Evolutionary conservation across 306 rosid species (phyloP).

Genomic region (Vigna angularis): DNA sequence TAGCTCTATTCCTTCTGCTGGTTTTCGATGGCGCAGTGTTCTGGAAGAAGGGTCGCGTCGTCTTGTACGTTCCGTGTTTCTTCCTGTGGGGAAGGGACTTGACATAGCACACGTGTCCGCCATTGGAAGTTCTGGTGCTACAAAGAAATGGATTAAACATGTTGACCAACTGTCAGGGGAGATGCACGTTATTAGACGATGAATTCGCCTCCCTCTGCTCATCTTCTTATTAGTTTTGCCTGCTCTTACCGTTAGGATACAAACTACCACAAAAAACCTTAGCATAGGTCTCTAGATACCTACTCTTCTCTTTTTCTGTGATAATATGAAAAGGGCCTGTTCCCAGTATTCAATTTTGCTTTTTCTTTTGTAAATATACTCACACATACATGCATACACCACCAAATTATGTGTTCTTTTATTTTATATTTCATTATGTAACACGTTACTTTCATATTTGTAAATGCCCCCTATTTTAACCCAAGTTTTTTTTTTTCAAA

Average conservation of each 20-base stretch:
- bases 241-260: not conserved
- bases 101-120: constrained; percentile 84
- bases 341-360: not conserved
- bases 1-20: not conserved
- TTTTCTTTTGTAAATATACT: constrained; percentile 3
- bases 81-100: constrained; percentile 88
- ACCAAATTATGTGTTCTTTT: not conserved
- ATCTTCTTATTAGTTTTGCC: not conserved
- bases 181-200: constrained; percentile 70
- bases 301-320: not conserved
- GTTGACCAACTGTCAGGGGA: constrained; percentile 88
- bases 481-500: too few species aligned
- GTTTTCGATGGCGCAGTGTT: constrained; percentile 71
- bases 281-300: not conserved
- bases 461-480: too few species aligned
- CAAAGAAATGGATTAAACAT: constrained; percentile 73
- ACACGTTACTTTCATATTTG: not conserved
- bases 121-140: constrained; percentile 41
- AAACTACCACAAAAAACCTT: not conserved
- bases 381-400: not conserved
- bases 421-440: not conserved
- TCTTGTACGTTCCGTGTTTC: constrained; percentile 75
- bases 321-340: too few species aligned
- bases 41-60: constrained; percentile 58
- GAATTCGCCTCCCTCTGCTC: not conserved